Evolutionary conservation across 2,329 filamentous ascomycete species (phyloP).

Genomic region (Sporothrix brasiliensis): DNA sequence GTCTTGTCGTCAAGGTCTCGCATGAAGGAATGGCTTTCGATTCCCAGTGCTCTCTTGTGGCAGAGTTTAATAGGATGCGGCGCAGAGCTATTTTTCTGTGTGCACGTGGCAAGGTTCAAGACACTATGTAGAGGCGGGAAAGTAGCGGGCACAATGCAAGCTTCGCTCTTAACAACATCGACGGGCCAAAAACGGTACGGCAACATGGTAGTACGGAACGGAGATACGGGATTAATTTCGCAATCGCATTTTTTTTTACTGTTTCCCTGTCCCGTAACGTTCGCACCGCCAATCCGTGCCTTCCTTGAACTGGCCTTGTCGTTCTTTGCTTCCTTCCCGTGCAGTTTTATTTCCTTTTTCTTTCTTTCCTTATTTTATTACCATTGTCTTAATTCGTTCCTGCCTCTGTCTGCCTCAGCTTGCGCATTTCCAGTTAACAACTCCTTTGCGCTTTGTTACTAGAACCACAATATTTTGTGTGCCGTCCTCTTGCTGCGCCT

Average conservation of each 20-base stretch:
- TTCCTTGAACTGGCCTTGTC: constrained; percentile 5
- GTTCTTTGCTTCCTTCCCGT: not conserved
- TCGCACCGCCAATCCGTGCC: not conserved
- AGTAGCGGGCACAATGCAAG: constrained; percentile 11
- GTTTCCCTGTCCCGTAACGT: not conserved
- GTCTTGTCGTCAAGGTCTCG: not conserved
- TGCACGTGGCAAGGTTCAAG: not conserved
- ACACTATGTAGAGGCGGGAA: constrained; percentile 14
- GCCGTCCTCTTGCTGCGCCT: not conserved
- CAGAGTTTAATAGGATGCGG: not conserved
- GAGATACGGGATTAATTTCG: constrained; percentile 27
- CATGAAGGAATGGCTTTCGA: not conserved
- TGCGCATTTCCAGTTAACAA: not conserved
- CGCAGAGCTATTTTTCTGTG: not conserved
- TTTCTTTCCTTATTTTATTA: not conserved
- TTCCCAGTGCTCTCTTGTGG: constrained; percentile 20
- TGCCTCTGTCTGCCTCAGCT: not conserved
- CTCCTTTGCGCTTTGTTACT: not conserved
- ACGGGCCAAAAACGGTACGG: not conserved
- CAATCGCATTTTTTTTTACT: not conserved
- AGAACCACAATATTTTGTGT: not conserved
- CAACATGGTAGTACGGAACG: not conserved
- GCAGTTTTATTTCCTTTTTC: not conserved
- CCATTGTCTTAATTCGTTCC: constrained; percentile 7
- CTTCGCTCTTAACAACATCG: not conserved